A percentile compares a stretch with the other conserved stretches of the same genome.
Evolutionary conservation across 164 flowering plant genomes (phyloP).

Genomic region (Paratinospora sagittata): DNA sequence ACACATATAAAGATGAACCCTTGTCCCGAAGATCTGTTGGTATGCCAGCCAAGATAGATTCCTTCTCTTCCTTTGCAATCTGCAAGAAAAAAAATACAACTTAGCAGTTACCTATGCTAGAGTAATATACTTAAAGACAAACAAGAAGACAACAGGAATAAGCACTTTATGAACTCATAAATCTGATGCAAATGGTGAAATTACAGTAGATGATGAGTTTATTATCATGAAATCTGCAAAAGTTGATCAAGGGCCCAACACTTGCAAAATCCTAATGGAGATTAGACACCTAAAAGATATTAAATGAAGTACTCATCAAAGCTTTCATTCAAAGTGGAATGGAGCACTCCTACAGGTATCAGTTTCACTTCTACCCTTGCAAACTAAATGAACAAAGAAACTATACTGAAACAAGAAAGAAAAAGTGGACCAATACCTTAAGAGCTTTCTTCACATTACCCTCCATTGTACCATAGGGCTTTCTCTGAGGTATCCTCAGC

Average conservation of each 20-base stretch:
- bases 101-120: neutral
- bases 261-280: neutral
- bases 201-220: neutral
- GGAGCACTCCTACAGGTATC: neutral
- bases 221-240: neutral
- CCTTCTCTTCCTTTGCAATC: conserved; percentile 84
- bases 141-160: neutral
- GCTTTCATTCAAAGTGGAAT: neutral
- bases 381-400: neutral
- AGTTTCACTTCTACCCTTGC: neutral
- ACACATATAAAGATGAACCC: conserved; percentile 52
- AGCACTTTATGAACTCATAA: neutral
- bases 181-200: neutral
- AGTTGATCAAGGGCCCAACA: neutral
- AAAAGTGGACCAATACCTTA: conserved; percentile 40
- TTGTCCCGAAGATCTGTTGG: conserved; percentile 62
- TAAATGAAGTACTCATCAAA: neutral
- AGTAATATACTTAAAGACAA: neutral
- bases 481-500: conserved; percentile 94
- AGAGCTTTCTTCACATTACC: conserved; percentile 88
- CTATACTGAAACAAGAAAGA: too few relatives aligned
- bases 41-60: conserved; percentile 62
- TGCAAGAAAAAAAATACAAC: conserved; percentile 22
- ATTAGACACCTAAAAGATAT: neutral
- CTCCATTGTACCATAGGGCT: conserved; percentile 97